A percentile compares a stretch with the other conserved stretches of the same genome.
Conservation (phyloP, 306 rosid genomes). For the Potentilla sterilis region DNA sequence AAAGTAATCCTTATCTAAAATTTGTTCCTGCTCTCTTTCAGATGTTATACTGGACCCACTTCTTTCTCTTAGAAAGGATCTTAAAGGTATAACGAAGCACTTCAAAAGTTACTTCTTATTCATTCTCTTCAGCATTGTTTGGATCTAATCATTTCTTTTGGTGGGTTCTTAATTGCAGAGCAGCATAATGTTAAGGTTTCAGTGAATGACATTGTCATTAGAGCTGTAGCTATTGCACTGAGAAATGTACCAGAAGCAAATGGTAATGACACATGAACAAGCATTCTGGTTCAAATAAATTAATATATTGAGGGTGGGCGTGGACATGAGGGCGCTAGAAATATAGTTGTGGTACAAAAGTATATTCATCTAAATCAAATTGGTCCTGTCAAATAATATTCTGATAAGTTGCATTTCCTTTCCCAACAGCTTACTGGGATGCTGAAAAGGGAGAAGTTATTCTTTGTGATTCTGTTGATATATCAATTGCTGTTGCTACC, state of each 20-base stretch:
- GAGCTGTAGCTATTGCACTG: conserved; percentile 90
- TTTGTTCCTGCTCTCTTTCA: conserved; percentile 36
- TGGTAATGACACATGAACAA: conserved; percentile 48
- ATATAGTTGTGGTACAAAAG: not conserved
- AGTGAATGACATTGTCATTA: conserved; percentile 90
- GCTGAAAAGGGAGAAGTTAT: conserved; percentile 64
- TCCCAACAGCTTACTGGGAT: conserved; percentile 80
- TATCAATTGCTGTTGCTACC: conserved; percentile 96
- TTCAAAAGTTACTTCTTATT: conserved; percentile 21
- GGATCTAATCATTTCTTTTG: conserved; percentile 27
- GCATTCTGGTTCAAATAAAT: not conserved
- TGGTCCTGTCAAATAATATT: not conserved
- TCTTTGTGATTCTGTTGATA: conserved; percentile 67
- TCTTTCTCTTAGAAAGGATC: conserved; percentile 86
- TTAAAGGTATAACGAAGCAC: conserved; percentile 58
- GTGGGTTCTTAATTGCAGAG: conserved; percentile 52
- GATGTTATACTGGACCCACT: conserved; percentile 89
- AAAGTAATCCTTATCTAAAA: conserved; percentile 23
- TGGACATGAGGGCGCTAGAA: not conserved
- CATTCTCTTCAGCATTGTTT: conserved; percentile 10
- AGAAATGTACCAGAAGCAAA: conserved; percentile 89
- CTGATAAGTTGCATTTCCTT: not conserved
- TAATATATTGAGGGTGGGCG: not conserved
- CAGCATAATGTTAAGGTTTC: conserved; percentile 90
- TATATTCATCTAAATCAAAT: not conserved